Evolutionary conservation across 192 early-diverging fungal genomes (phyloP), one percentile per base, ranked within the genome.

Genomic region (Coemansia sp.): DNA sequence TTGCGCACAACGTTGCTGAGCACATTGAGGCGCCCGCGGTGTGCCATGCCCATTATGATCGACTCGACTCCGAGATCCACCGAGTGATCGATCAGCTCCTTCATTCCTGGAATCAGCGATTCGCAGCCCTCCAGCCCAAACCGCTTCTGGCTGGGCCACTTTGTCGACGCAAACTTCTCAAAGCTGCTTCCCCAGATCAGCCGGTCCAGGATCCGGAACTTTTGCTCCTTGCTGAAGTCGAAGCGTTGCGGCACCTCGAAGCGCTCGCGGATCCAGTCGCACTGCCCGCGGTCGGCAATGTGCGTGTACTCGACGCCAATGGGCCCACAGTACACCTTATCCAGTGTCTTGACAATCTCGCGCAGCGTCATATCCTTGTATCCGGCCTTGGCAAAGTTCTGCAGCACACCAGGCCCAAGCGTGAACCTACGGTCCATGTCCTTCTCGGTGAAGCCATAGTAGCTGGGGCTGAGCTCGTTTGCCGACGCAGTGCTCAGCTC

Each of bases 41-140:
- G 97, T 41, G 97, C 94, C 97, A 99, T 99, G 64, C 97, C 97
- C 89, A 99, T 93, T 61, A 96, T 89, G 67, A 97, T 91, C 57
- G 93, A 93, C 81, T 96, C 95, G 48, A 97, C 90, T 52, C 97
- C 97, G 53, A 92, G 88, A 66, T 98, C 95, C 60, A 97, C 95
- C 21, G 94, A 95, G 57, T 90, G 87, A 83, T 99, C 97, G 66
- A 99, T 96, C 88, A 99, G 81, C 63, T 92, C 91, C 81, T 99
- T 97, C 93, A 99, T 96, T 46, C 95, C 95, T 16, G 97, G 97
- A 76, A 99, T 98, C 76, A 99, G 87, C 76, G 89, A 86, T 80
- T 99, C 97, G 79, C 94, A 93, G 69, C 97, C 97, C 78, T 99
- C 97, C 45, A 99, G 87, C 67, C 97, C 97, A 68, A 99, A 99